Evolutionary conservation across 2,329 filamentous ascomycete genomes (phyloP).

Genomic region (Fusarium sp.): DNA sequence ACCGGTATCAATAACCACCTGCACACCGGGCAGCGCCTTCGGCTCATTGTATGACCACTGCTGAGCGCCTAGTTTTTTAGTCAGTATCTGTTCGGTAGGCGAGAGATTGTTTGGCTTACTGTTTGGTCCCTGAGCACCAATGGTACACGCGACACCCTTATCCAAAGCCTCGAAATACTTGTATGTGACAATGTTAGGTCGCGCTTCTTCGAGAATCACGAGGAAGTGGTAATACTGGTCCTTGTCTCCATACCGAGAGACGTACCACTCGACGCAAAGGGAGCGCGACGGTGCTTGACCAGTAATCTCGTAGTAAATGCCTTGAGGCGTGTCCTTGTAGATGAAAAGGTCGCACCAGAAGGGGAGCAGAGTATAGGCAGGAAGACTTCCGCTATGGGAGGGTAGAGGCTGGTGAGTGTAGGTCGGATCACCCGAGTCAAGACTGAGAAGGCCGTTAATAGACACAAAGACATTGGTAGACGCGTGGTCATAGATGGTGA

Average conservation of each 20-base stretch:
- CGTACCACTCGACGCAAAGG: conserved; percentile 1
- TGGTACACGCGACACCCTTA: background rate
- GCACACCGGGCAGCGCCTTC: conserved; percentile 1
- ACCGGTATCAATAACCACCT: background rate
- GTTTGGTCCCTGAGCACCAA: conserved; percentile 5
- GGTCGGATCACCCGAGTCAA: background rate
- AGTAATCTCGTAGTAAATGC: conserved; percentile 1
- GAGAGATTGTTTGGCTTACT: background rate
- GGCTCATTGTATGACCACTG: conserved; percentile 8
- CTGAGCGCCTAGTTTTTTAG: background rate
- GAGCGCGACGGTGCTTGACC: background rate
- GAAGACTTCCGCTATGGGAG: background rate
- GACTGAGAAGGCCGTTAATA: background rate
- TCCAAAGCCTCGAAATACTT: conserved; percentile 6
- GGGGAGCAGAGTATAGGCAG: background rate
- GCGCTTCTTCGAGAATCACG: background rate
- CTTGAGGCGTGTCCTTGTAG: conserved; percentile 4
- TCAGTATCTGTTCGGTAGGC: background rate
- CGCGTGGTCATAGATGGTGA: background rate
- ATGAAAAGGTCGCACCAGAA: conserved; percentile 8
- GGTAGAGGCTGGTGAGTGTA: background rate
- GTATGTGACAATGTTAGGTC: conserved; percentile 6
- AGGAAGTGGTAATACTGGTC: conserved; percentile 9
- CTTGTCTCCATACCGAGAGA: conserved; percentile 2
- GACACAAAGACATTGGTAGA: background rate